phyloP scores from a whole-genome alignment of 2,329 filamentous ascomycete genomes.

The Colletotrichum zoysiae region DNA sequence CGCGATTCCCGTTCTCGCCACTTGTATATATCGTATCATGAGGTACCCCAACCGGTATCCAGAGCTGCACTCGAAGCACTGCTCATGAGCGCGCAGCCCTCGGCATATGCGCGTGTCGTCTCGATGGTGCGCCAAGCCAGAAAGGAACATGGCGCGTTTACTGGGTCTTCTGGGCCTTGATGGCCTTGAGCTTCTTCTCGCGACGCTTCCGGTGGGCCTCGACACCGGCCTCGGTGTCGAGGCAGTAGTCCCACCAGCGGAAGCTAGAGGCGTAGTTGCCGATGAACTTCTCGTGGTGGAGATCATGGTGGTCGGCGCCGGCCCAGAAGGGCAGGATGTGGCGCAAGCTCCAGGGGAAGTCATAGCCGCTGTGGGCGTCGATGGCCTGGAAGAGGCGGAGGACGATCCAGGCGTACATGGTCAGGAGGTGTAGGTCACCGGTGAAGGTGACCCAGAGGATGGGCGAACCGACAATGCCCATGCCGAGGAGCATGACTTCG shows the following conservation, averaged over 20 bases:
- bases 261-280: conserved; percentile 99
- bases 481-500: conserved; percentile 93
- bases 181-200: conserved; percentile 78
- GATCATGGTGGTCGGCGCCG: conserved; percentile 94
- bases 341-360: conserved; percentile 97
- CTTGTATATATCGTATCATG: conserved; percentile 37
- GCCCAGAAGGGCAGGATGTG: conserved; percentile 99
- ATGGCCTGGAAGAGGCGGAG: conserved; percentile 96
- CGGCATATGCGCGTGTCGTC: background rate
- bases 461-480: conserved; percentile 86
- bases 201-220: conserved; percentile 88
- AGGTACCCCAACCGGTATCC: conserved; percentile 21
- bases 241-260: conserved; percentile 96
- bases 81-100: background rate
- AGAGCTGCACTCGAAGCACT: conserved; percentile 3
- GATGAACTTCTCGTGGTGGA: conserved; percentile 98
- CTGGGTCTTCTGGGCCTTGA: conserved; percentile 77
- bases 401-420: conserved; percentile 98
- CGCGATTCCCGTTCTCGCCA: conserved; percentile 23
- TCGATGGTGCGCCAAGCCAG: background rate
- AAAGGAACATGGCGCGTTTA: conserved; percentile 53
- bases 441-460: conserved; percentile 88
- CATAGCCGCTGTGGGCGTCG: conserved; percentile 96
- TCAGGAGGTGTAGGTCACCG: conserved; percentile 90
- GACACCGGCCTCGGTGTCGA: conserved; percentile 93